phyloP scores from a whole-genome alignment of 495 filamentous ascomycete genomes.

The Cercophora sp. region DNA sequence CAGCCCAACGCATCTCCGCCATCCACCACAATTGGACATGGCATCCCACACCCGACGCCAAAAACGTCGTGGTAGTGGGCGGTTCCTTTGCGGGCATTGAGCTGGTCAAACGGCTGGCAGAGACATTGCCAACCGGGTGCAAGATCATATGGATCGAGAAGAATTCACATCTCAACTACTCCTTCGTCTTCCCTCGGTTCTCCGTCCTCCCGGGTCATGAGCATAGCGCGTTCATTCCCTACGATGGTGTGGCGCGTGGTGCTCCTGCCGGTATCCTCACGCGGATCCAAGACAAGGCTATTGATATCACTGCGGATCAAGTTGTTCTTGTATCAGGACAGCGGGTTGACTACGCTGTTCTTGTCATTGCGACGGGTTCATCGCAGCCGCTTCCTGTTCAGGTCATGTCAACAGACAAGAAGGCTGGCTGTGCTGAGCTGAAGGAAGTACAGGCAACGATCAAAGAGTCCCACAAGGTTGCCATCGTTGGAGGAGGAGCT shows the following conservation, averaged over 20 bases:
- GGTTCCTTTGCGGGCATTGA: slow-evolving; percentile 60
- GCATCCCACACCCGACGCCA: slow-evolving; percentile 19
- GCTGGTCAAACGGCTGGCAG: slow-evolving; percentile 43
- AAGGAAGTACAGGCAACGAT: slow-evolving; percentile 21
- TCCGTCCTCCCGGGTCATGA: slow-evolving; percentile 23
- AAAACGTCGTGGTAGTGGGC: slow-evolving; percentile 54
- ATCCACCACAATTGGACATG: slow-evolving; percentile 10
- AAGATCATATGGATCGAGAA: slow-evolving; percentile 44
- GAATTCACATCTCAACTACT: slow-evolving; percentile 47
- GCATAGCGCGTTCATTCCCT: slow-evolving; percentile 32
- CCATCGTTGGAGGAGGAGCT: slow-evolving; percentile 58
- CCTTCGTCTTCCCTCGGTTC: slow-evolving; percentile 40
- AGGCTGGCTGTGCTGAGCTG: slow-evolving; percentile 21
- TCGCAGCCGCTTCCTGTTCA: slow-evolving; percentile 47
- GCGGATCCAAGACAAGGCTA: slow-evolving; percentile 21
- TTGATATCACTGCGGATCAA: slow-evolving; percentile 15
- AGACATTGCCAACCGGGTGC: slow-evolving; percentile 42
- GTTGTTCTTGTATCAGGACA: slow-evolving; percentile 16
- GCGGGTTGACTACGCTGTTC: slow-evolving; percentile 47
- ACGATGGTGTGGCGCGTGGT: slow-evolving; percentile 12
- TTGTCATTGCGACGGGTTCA: slow-evolving; percentile 50
- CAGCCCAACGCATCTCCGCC: background rate
- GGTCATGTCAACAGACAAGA: slow-evolving; percentile 35
- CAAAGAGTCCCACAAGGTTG: slow-evolving; percentile 39
- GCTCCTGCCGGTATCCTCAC: slow-evolving; percentile 24